phyloP scores from a whole-genome alignment of 345 rosid genomes.

The Brassica nigra region DNA sequence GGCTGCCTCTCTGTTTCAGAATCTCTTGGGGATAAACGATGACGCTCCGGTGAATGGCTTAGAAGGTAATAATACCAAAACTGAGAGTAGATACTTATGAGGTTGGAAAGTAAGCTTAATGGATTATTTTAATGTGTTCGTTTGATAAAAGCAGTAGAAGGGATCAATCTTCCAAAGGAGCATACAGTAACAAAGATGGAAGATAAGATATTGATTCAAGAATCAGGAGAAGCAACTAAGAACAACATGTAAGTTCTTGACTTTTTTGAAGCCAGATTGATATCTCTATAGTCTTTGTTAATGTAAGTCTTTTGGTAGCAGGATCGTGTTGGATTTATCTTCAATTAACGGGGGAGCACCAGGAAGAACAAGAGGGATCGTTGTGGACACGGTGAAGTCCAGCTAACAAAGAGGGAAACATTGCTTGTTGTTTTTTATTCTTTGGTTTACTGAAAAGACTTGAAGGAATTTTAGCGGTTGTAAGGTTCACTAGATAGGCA shows the following conservation, averaged over 20 bases:
- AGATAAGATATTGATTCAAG: conserved; percentile 59
- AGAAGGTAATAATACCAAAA: conserved; percentile 52
- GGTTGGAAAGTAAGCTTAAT: conserved; percentile 12
- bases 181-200: conserved; percentile 56
- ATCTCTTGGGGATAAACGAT: conserved; percentile 63
- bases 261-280: neutral
- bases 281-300: neutral
- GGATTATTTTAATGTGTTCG: neutral
- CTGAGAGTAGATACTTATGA: conserved; percentile 8
- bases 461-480: conserved; percentile 16
- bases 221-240: conserved; percentile 49
- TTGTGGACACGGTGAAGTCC: conserved; percentile 46
- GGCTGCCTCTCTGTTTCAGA: conserved; percentile 46
- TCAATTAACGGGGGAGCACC: conserved; percentile 84
- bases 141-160: conserved; percentile 53
- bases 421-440: conserved; percentile 12
- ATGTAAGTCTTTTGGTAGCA: conserved; percentile 37
- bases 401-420: conserved; percentile 28
- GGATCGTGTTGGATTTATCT: conserved; percentile 79
- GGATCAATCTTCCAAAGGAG: conserved; percentile 63
- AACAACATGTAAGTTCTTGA: conserved; percentile 49
- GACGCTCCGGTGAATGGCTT: conserved; percentile 42
- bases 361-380: conserved; percentile 84
- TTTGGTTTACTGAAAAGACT: neutral
- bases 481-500: conserved; percentile 35